Evolutionary conservation across 1,284 basidiomycete genomes (phyloP), one percentile per base, ranked within the genome.

Genomic region (Cryptococcus jaspeensis): DNA sequence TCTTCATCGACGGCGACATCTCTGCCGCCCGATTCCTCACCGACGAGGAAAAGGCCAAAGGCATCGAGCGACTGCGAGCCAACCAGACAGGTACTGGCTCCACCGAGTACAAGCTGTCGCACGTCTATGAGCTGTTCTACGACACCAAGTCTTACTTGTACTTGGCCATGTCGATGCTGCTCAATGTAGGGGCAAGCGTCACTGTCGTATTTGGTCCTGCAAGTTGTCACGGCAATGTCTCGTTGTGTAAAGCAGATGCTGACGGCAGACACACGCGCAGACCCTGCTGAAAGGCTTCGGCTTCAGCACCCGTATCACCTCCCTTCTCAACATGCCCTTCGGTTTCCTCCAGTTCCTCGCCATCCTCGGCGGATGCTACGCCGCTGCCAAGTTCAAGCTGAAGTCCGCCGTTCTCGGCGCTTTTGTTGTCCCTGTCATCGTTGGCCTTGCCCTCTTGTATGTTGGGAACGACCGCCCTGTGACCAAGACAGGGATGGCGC

Each of bases 261-360:
- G 28, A 32, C 28, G 9, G 28, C 9, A 32, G 9, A 32, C n/a
- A n/a, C n/a, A n/a, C n/a, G n/a, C n/a, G 28, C 28, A 32, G 4
- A 67, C 75, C 12, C 50, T 74, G 22, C 67, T 74, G 55, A 52
- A 54, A 15, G 59, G 55, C 50, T 68, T 74, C 47, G 75, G 75
- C 5, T 75, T 75, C 63, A 64, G 63, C 60, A 60, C 55, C 36
- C 64, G 45, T 58, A 59, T 65, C 36, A 64, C 70, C 15, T 62
- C 71, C 2, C 65, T 79, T 9, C 71, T 79, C 60, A 78, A 78
- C 70, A 78, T 77, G 63, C 76, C 76, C 0, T 77, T 78, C 56
- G 78, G 78, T 39, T 56, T 60, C 20, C 57, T 77, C 1, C 77
- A 78, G 56, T 53, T 73, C 25, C 16, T 69, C 25, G 58, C 59